These are phyloP conservation scores for Ophiobolus disseminans DNA, from an alignment of 2,329 filamentous ascomycete genomes.

Conservation along the genomic window DNA sequence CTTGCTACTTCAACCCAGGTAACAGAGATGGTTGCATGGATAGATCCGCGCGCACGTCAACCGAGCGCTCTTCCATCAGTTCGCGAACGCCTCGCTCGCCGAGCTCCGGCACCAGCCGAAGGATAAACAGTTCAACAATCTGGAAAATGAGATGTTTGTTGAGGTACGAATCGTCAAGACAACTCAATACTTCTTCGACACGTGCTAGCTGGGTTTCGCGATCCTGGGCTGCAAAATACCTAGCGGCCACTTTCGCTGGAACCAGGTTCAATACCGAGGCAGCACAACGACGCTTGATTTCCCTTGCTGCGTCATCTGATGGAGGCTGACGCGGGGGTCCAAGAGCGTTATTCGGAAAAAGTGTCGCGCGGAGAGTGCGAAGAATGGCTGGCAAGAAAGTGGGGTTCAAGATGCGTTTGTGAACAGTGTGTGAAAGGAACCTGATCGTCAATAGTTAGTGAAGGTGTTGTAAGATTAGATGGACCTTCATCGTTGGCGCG, in stretches of 20 bases:
- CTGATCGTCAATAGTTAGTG: constrained; percentile 45
- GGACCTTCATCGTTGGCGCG: no score
- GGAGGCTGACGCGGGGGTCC: constrained; percentile 68
- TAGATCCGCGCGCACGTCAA: constrained; percentile 13
- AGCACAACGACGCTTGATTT: constrained; percentile 72
- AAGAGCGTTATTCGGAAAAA: constrained; percentile 86
- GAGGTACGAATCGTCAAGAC: constrained; percentile 83
- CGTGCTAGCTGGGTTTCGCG: constrained; percentile 66
- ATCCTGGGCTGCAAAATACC: constrained; percentile 38
- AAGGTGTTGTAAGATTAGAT: no score
- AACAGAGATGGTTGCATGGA: constrained; percentile 4
- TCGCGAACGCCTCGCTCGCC: constrained; percentile 73
- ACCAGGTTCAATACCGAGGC: constrained; percentile 60
- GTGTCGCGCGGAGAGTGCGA: constrained; percentile 73
- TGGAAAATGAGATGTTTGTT: constrained; percentile 92
- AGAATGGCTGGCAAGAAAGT: constrained; percentile 59
- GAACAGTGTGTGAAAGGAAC: constrained; percentile 55
- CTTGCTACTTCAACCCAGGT: constrained; percentile 2
- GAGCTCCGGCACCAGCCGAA: constrained; percentile 84
- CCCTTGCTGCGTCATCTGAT: constrained; percentile 65
- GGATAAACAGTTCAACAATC: constrained; percentile 80
- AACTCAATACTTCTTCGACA: constrained; percentile 67
- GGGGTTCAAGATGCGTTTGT: constrained; percentile 52
- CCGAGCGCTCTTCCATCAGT: constrained; percentile 74
- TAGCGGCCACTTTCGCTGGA: constrained; percentile 52